phyloP scores from a whole-genome alignment of 176 grass and related monocot genomes.

The Juncus inflexus region DNA sequence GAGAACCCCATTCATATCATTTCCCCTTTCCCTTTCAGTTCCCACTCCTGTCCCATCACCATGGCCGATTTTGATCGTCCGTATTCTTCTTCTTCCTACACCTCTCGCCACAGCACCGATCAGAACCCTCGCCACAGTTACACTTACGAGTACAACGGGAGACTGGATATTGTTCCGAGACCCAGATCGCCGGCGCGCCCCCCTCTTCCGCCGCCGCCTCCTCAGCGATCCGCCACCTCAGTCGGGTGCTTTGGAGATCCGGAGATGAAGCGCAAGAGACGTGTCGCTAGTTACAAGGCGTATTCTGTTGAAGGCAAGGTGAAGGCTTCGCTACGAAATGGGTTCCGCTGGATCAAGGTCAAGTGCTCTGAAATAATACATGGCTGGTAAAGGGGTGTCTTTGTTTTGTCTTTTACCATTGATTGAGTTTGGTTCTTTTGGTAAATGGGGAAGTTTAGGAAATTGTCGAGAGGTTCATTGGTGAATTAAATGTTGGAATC shows the following conservation, averaged over 20 bases:
- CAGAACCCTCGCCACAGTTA: conserved; percentile 12
- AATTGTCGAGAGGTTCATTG: background rate
- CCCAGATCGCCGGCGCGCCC: conserved; percentile 30
- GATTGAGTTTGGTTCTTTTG: background rate
- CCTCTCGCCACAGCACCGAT: conserved; percentile 24
- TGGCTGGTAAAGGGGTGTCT: conserved; percentile 41
- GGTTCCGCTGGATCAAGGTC: conserved; percentile 91
- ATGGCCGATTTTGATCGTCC: conserved; percentile 64
- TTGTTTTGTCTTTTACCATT: background rate
- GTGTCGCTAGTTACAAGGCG: conserved; percentile 96
- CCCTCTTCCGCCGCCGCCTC: conserved; percentile 27
- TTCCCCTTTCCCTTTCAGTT: background rate
- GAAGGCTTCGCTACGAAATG: conserved; percentile 72
- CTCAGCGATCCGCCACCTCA: conserved; percentile 14
- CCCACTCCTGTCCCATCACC: conserved; percentile 23
- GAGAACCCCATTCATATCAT: conserved; percentile 27
- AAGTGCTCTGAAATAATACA: conserved; percentile 89
- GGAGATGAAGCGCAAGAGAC: conserved; percentile 71
- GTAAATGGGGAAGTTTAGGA: conserved; percentile 2
- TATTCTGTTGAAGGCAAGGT: conserved; percentile 92
- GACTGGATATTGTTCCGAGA: conserved; percentile 20
- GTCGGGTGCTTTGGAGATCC: conserved; percentile 81
- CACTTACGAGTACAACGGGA: conserved; percentile 24
- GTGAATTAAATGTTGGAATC: background rate
- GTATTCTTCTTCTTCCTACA: conserved; percentile 20